Conservation (phyloP, 2,329 filamentous ascomycete genomes). For the Neofusicoccum sp. region DNA sequence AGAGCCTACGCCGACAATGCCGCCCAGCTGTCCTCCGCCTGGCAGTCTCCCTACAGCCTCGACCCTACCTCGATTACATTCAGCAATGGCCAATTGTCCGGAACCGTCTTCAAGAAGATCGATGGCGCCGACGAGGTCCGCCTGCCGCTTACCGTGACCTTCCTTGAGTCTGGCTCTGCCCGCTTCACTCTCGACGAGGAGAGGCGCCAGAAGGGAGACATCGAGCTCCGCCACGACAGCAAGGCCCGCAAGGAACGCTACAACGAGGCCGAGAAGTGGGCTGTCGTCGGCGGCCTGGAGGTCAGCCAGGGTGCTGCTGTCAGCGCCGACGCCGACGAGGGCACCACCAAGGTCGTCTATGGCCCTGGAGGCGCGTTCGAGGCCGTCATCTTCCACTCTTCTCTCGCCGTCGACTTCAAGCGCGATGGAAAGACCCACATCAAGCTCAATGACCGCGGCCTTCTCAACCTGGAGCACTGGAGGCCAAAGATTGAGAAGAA, state of each 20-base stretch:
- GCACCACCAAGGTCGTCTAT: slow-evolving; percentile 70
- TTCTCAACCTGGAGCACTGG: slow-evolving; percentile 96
- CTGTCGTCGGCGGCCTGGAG: slow-evolving; percentile 76
- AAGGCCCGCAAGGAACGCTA: slow-evolving; percentile 87
- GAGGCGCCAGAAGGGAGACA: slow-evolving; percentile 81
- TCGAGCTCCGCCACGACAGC: slow-evolving; percentile 82
- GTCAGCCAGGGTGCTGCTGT: slow-evolving; percentile 70
- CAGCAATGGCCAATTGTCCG: slow-evolving; percentile 76
- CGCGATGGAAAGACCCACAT: slow-evolving; percentile 79
- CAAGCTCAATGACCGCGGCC: slow-evolving; percentile 83
- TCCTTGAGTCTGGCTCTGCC: slow-evolving; percentile 84
- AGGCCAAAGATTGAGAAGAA: slow-evolving; percentile 74
- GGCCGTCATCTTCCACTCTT: slow-evolving; percentile 77
- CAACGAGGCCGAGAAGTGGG: slow-evolving; percentile 85
- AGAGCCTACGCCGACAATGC: slow-evolving; percentile 82
- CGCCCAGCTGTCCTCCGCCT: slow-evolving; percentile 61
- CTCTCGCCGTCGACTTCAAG: slow-evolving; percentile 83
- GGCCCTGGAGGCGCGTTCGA: slow-evolving; percentile 74
- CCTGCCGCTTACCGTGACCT: slow-evolving; percentile 80
- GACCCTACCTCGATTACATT: slow-evolving; percentile 70
- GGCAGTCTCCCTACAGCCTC: slow-evolving; percentile 79
- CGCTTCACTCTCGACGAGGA: slow-evolving; percentile 90
- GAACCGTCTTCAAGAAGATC: slow-evolving; percentile 77
- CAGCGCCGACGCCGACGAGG: slow-evolving; percentile 62
- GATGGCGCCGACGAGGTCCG: slow-evolving; percentile 66